Evolutionary conservation across 2,329 filamentous ascomycete genomes (phyloP), one percentile per base, ranked within the genome.

Genomic region (Pestalotiopsis sp.): DNA sequence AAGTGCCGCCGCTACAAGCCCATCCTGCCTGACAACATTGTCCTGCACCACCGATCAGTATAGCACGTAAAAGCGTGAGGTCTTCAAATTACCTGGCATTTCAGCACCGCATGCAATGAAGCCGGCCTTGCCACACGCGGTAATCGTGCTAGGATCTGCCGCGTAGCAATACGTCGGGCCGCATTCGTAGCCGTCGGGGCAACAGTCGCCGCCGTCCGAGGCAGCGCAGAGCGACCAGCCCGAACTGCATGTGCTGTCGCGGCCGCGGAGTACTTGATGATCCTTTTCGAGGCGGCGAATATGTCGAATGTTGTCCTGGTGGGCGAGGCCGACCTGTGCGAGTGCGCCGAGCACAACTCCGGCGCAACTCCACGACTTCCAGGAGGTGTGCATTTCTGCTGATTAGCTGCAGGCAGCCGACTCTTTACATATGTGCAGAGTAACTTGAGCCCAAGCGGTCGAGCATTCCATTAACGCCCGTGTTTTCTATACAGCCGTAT

Each of bases 141-240:
- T 80, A 5, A 80, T 79, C 13, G 83, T 79, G 13, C 79, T 81
- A 49, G 78, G 81, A 0, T 83, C 83, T 4, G 84, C 84, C 13
- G 83, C 82, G 72, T 81, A 82, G 69, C 85, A 87, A 45, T 82
- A 84, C 41, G 82, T 78, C 59, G 77, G 79, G 2, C 78, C 84
- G 74, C 87, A 89, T 3, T 78, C 77, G 72, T 86, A 88, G 52
- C 79, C 75, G 4, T 80, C 74, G 1, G 85, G 85, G 68, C 85
- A 87, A 68, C 85, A 87, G 41, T 81, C 83, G 41, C 85, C 85
- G 45, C 74, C 72, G 12, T 69, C 72, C 17, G 74, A 72, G 31
- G 72, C 70, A n/a, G 69, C 67, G 63, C 73, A 77, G 63, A 77
- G 60, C 2, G 70, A 70, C 67, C 73, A 77, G 2, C 71, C 70